A percentile compares a stretch with the other conserved stretches of the same genome.
These are phyloP conservation scores for Rostrohypoxylon terebratum DNA, from an alignment of 495 filamentous ascomycete species.

Conservation along the genomic window DNA sequence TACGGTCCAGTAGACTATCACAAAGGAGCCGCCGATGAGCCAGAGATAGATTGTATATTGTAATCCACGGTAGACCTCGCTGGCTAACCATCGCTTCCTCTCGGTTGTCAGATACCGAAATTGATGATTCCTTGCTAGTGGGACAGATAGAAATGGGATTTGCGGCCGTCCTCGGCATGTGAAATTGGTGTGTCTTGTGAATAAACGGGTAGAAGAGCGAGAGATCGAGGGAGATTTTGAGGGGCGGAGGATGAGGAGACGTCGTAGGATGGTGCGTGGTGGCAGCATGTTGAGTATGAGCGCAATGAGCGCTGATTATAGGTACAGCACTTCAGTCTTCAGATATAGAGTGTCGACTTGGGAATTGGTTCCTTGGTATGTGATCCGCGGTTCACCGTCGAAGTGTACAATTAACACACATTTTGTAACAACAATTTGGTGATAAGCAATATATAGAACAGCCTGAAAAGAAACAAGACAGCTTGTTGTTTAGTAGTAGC, in stretches of 20 bases:
- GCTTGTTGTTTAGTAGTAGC: background rate
- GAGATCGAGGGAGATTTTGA: slow-evolving; percentile 19
- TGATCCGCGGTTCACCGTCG: slow-evolving; percentile 16
- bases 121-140: slow-evolving; percentile 64
- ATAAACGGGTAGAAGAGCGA: slow-evolving; percentile 17
- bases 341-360: background rate
- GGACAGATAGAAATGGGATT: slow-evolving; percentile 78
- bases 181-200: slow-evolving; percentile 39
- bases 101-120: slow-evolving; percentile 82
- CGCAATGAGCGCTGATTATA: background rate
- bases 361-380: background rate
- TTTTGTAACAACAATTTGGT: background rate
- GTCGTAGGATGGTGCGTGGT: slow-evolving; percentile 38
- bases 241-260: slow-evolving; percentile 36
- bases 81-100: slow-evolving; percentile 72
- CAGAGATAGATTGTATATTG: slow-evolving; percentile 71
- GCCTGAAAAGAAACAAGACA: background rate
- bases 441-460: background rate
- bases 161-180: slow-evolving; percentile 70
- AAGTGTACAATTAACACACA: slow-evolving; percentile 4
- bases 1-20: slow-evolving; percentile 67
- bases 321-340: too few relatives aligned
- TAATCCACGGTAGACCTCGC: slow-evolving; percentile 68
- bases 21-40: slow-evolving; percentile 63
- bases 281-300: slow-evolving; percentile 42